phyloP scores from a whole-genome alignment of 2,329 filamentous ascomycete genomes.

The Lachnum nothofagi region DNA sequence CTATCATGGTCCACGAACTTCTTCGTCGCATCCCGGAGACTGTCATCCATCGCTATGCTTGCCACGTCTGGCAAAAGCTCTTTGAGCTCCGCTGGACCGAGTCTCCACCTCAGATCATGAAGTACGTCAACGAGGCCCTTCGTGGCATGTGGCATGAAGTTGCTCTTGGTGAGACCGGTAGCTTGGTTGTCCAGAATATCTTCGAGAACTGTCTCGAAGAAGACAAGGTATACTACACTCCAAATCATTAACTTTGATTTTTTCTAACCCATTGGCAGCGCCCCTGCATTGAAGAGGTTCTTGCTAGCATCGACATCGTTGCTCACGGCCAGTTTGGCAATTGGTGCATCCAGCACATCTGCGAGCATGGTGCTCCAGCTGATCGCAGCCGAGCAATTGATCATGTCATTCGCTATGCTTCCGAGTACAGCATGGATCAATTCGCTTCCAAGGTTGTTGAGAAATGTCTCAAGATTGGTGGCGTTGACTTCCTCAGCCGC shows the following conservation, averaged over 20 bases:
- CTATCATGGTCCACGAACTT: conserved; percentile 96
- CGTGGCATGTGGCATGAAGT: conserved; percentile 99
- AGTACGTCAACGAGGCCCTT: conserved; percentile 91
- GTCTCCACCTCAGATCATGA: conserved; percentile 96
- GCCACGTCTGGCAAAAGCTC: conserved; percentile 98
- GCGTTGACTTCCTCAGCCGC: conserved; percentile 79
- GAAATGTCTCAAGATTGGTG: conserved; percentile 97
- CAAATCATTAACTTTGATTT: conserved; percentile 19
- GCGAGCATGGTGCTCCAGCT: conserved; percentile 85
- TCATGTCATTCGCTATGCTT: conserved; percentile 87
- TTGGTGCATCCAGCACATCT: conserved; percentile 99
- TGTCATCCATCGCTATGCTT: conserved; percentile 96
- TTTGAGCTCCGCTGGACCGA: conserved; percentile 96
- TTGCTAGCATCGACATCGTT: conserved; percentile 91
- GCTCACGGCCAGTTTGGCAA: conserved; percentile 98
- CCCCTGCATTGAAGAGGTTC: conserved; percentile 93
- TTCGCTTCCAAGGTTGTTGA: conserved; percentile 99
- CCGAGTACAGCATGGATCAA: conserved; percentile 97
- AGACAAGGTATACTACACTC: conserved; percentile 77
- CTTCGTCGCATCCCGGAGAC: conserved; percentile 94
- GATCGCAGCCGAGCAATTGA: conserved; percentile 93
- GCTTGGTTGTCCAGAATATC: conserved; percentile 97
- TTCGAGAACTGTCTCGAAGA: conserved; percentile 99
- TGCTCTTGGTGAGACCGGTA: conserved; percentile 92
- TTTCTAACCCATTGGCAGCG: too few relatives aligned